Evolutionary conservation across 345 rosid genomes (phyloP).

Genomic region (Raphanus sativus): DNA sequence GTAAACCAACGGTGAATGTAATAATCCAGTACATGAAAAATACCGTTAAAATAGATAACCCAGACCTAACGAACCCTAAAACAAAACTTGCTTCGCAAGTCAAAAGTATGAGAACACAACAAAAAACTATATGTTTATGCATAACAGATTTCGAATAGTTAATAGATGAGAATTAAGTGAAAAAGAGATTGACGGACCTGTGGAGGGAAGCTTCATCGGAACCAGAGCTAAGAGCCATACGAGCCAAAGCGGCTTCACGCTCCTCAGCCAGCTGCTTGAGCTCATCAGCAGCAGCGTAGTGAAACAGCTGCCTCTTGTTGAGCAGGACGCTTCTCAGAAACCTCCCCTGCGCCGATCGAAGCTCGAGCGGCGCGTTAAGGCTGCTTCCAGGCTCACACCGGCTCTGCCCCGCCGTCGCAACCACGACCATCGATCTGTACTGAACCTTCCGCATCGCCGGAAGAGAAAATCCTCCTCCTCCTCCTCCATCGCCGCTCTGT

Average conservation of each 20-base stretch:
- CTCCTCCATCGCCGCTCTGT: conserved; percentile 38
- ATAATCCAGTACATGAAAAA: not conserved
- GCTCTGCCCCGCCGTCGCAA: conserved; percentile 61
- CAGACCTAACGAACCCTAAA: not conserved
- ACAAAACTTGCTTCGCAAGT: conserved; percentile 37
- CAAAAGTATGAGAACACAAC: not conserved
- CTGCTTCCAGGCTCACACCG: conserved; percentile 79
- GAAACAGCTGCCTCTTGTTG: conserved; percentile 74
- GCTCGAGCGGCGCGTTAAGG: conserved; percentile 83
- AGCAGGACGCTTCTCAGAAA: conserved; percentile 66
- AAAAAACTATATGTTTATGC: not conserved
- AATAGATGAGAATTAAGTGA: not conserved
- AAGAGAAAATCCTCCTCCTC: conserved; percentile 1
- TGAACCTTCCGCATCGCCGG: not conserved
- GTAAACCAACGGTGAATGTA: not conserved
- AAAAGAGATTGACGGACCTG: conserved; percentile 47
- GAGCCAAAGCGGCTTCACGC: conserved; percentile 56
- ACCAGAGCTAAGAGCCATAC: conserved; percentile 60
- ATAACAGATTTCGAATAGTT: too few relatives aligned
- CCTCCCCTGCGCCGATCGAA: conserved; percentile 66
- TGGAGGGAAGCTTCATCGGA: conserved; percentile 79
- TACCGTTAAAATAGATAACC: not conserved
- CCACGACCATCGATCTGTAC: conserved; percentile 8
- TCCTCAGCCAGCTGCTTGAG: conserved; percentile 64
- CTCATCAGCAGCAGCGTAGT: conserved; percentile 71